Evolutionary conservation across 345 rosid species (phyloP).

Genomic region (Eucalyptus marginata): DNA sequence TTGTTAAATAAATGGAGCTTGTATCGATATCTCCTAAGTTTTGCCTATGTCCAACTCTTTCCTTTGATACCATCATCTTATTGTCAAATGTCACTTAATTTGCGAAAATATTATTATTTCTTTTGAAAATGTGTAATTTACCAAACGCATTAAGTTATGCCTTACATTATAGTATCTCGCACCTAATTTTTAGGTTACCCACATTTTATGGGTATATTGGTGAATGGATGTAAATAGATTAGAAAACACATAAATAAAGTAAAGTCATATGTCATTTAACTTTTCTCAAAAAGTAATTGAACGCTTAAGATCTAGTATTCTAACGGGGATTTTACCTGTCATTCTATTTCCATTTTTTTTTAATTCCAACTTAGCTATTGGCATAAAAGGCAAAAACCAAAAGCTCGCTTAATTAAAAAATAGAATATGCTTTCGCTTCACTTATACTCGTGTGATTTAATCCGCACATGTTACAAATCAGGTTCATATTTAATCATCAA

Average conservation of each 20-base stretch:
- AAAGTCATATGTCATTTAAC: not conserved
- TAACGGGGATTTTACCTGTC: not conserved
- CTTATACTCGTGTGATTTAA: not conserved
- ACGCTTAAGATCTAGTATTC: not conserved
- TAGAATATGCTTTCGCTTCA: not conserved
- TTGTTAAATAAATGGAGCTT: fast-evolving
- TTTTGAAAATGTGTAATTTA: not conserved
- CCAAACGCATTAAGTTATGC: not conserved
- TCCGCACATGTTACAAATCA: fast-evolving
- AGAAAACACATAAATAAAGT: not conserved
- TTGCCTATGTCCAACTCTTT: not conserved
- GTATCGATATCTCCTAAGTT: not conserved
- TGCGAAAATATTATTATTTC: fast-evolving
- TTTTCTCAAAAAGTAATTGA: not conserved
- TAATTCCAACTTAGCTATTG: not conserved
- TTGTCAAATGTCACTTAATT: not conserved
- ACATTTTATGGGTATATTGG: too few relatives aligned
- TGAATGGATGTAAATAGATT: not conserved
- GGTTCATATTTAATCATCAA: not conserved
- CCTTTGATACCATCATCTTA: not conserved
- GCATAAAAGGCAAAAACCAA: not conserved
- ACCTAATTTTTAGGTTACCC: not conserved
- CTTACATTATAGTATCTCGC: not conserved
- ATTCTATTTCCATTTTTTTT: not conserved
- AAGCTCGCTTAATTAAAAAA: not conserved